Base-by-base conservation (phyloP, 1,139 yeast genomes). In the Blastobotrys illinoisensis region DNA sequence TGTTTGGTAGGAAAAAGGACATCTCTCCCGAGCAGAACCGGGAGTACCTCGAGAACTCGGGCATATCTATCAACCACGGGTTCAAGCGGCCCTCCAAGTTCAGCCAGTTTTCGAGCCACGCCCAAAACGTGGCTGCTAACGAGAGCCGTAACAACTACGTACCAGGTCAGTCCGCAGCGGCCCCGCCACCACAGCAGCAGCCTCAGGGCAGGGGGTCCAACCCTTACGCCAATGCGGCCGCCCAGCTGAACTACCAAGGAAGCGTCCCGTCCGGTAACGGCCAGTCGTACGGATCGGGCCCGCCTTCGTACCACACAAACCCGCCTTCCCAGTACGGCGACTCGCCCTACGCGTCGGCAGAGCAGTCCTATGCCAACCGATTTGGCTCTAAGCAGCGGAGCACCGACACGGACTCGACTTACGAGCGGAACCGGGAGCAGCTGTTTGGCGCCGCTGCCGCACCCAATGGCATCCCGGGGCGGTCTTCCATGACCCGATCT, bases 181-280 rank as follows among this genome's bases (percentile, higher is more conserved):
- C 79, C 80, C 71, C 82, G 32, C 77, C 82, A n/a, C 16, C 49
- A 7, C 47, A 24, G 20, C 64, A 74, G 56, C 77, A 79, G 4
- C 72, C 73, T 24, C 71, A 76, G 59, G 81, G 81, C 14, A 13
- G 21, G 5, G 26, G 53, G 18, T 20, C 50, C 36, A 68, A 72
- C 45, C 73, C 57, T 21, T 78, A 59, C 75, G 81, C 67, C 77
- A 85, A 52, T 16, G 53, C 56, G 5, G 51, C 52, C 5, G 56
- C 50, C 14, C 60, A 43, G 55, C 56, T 40, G 48, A 48, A 28
- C 43, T 54, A 54, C 44, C 52, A 51, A 44, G 52, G 54, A 9
- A 50, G 56, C 18, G 46, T 32, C 24, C 48, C 50, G 5, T 48
- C 50, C 16, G 28, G 44, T 7, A 32, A 28, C 26, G 23, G 44